Evolutionary conservation across 495 filamentous ascomycete species (phyloP), one percentile per base, ranked within the genome.

Genomic region (Jackrogersella multiformis): DNA sequence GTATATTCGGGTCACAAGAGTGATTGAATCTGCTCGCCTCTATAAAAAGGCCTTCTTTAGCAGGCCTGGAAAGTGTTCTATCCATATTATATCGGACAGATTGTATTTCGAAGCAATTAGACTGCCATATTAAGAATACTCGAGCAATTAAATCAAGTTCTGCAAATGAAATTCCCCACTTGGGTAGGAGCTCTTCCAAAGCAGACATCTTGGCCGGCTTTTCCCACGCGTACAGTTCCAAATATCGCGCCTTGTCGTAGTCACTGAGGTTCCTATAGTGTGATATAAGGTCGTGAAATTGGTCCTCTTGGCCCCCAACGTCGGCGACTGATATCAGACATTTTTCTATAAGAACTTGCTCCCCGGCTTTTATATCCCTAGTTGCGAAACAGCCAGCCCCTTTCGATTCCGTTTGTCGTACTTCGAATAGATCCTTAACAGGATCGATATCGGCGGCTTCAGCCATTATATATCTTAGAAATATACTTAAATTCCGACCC

Each of bases 21-120:
- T 70, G 67, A 4, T 70, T 70, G 13, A 70, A 36, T 32, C 61
- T 61, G 49, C 46, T 56, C 23, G 61, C 61, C 21, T 34, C 10
- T 5, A 45, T 0, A 23, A 66, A 70, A 44, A 66, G 5, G 28
- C 12, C 61, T 5, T 15, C 26, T 34, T n/a, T 18, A 32, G 34
- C 7, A 16, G 24, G 38, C 2, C 2, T 20, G 30, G 4, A 2
- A 2, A 32, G 0, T 0, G 1, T n/a, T 5, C 5, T 44, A 7
- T 32, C 7, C 2, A 20, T 1, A 23, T 38, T 32, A 13, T 38
- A 0, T 15, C 2, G 8, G 23, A 21, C 2, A 23, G 1, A 5
- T 5, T 23, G 15, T 45, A 62, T 15, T 13, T 24, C 51, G 10
- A 56, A 64, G 20, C 8, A 5, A 34, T 64, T 64, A 7, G 28